Evolutionary conservation across 257 asterid species (phyloP).

Genomic region (Agastache rugosa): DNA sequence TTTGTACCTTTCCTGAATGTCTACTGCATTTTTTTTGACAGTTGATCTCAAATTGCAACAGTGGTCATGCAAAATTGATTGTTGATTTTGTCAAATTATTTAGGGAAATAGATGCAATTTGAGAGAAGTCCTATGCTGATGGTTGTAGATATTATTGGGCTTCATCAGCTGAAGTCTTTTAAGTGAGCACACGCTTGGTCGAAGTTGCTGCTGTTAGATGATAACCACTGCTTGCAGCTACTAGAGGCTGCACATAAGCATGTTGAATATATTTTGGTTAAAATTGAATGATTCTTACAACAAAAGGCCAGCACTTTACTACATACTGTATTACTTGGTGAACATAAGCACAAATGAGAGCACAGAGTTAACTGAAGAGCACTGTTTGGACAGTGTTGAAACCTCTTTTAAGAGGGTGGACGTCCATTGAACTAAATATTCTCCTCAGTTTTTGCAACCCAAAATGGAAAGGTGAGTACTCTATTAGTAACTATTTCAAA

Average conservation of each 20-base stretch:
- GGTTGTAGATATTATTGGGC: neutral
- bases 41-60: neutral
- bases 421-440: slow-evolving; percentile 57
- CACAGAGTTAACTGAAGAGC: slow-evolving; percentile 54
- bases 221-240: slow-evolving; percentile 75
- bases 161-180: slow-evolving; percentile 32
- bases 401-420: slow-evolving; percentile 63
- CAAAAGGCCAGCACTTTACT: slow-evolving; percentile 60
- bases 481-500: neutral
- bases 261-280: slow-evolving; percentile 72
- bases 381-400: slow-evolving; percentile 60
- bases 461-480: slow-evolving; percentile 74
- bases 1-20: neutral
- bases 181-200: slow-evolving; percentile 28
- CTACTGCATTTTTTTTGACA: neutral
- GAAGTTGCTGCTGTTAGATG: slow-evolving; percentile 64
- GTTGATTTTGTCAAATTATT: neutral
- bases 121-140: neutral
- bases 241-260: slow-evolving; percentile 87
- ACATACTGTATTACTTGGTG: slow-evolving; percentile 62
- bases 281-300: slow-evolving; percentile 57
- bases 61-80: neutral
- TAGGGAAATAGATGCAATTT: no score
- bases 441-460: slow-evolving; percentile 40
- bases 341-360: slow-evolving; percentile 43